Percentiles rank a stretch among this genome's conserved stretches.
These are phyloP conservation scores for Hericium erinaceus DNA, from an alignment of 768 basidiomycete species.

Conservation along the genomic window DNA sequence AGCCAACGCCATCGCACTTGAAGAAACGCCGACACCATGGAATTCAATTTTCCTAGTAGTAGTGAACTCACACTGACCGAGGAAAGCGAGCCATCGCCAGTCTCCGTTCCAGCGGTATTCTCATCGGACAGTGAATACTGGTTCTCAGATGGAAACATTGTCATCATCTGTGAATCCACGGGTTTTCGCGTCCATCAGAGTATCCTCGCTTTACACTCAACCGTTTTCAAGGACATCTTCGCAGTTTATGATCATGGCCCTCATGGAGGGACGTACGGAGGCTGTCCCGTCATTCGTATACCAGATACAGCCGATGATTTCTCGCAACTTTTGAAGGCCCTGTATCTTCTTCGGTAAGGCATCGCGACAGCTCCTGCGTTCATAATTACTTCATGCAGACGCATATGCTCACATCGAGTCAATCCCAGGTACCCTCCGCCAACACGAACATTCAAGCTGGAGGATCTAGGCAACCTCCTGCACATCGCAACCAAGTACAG, in stretches of 20 bases:
- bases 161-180: slow-evolving; percentile 1
- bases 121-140: neutral
- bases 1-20: too few relatives aligned
- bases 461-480: neutral
- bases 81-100: neutral
- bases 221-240: slow-evolving; percentile 11
- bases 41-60: too few relatives aligned
- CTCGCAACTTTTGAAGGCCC: neutral
- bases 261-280: neutral
- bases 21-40: too few relatives aligned
- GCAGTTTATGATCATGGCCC: neutral
- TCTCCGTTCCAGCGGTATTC: neutral
- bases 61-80: neutral
- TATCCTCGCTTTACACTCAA: slow-evolving; percentile 2
- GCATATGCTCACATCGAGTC: too few relatives aligned
- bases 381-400: too few relatives aligned
- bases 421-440: too few relatives aligned
- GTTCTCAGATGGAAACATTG: slow-evolving; percentile 3
- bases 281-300: neutral
- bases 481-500: neutral
- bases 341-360: neutral
- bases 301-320: neutral
- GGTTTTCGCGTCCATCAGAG: slow-evolving; percentile 6
- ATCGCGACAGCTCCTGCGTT: too few relatives aligned
- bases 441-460: too few relatives aligned